Evolutionary conservation across 1,139 yeast genomes (phyloP).

Genomic region (Keqinozyma sinolaborantium): DNA sequence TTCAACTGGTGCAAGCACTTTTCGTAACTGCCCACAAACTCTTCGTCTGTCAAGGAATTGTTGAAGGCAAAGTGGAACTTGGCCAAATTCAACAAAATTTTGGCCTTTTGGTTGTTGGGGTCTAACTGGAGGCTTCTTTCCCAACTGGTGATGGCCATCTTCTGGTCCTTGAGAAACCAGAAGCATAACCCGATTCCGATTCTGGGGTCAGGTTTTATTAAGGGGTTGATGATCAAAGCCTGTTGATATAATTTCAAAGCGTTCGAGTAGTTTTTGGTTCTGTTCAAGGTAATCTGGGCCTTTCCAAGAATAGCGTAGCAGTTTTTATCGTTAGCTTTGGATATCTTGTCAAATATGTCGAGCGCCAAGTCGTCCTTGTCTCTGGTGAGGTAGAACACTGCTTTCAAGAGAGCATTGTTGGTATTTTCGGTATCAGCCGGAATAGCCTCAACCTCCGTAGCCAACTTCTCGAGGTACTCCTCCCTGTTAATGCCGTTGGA

Average conservation of each 20-base stretch:
- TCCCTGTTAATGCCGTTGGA: constrained; percentile 23
- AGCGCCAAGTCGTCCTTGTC: constrained; percentile 63
- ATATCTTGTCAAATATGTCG: constrained; percentile 39
- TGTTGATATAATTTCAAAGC: constrained; percentile 85
- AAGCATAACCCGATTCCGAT: constrained; percentile 93
- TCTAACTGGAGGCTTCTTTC: constrained; percentile 69
- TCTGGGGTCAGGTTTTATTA: constrained; percentile 86
- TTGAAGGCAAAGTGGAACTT: constrained; percentile 64
- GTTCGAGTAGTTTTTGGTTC: constrained; percentile 61
- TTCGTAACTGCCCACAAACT: constrained; percentile 49
- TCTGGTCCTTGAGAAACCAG: constrained; percentile 80
- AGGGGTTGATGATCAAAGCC: constrained; percentile 71
- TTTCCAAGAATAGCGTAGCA: constrained; percentile 79
- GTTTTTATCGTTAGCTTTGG: constrained; percentile 32
- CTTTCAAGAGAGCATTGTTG: constrained; percentile 59
- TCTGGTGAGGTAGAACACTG: constrained; percentile 43
- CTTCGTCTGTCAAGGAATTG: constrained; percentile 56
- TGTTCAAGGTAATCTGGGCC: constrained; percentile 75
- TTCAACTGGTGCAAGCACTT: constrained; percentile 37
- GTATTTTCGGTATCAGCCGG: constrained; percentile 16
- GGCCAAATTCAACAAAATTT: constrained; percentile 63
- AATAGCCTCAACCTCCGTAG: constrained; percentile 16
- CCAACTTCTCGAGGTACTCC: constrained; percentile 20
- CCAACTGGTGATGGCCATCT: constrained; percentile 82
- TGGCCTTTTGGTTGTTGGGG: constrained; percentile 58